phyloP scores from a whole-genome alignment of 176 grass and related monocot species.

The Calamus simplicifolius region DNA sequence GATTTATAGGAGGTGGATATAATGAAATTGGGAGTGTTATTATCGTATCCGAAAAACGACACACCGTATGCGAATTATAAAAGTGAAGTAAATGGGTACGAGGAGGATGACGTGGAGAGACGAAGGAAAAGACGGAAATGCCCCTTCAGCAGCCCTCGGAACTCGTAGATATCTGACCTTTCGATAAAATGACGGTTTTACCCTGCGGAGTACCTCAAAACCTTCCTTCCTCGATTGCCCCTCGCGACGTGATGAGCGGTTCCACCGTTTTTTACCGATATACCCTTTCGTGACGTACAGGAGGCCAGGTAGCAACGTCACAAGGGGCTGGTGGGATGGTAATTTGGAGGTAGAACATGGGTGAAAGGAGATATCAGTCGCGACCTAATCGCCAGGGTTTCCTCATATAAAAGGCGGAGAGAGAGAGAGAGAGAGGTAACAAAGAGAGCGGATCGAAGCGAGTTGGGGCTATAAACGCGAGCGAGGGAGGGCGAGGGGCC shows the following conservation, averaged over 20 bases:
- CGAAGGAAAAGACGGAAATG: slow-evolving; percentile 5
- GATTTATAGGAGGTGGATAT: neutral
- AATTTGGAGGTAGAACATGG: neutral
- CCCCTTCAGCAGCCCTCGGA: slow-evolving; percentile 3
- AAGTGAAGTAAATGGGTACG: slow-evolving; percentile 51
- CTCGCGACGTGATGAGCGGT: slow-evolving; percentile 2
- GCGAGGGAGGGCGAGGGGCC: neutral
- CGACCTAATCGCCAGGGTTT: slow-evolving; percentile 7
- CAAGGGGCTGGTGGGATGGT: neutral
- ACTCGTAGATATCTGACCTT: slow-evolving; percentile 15
- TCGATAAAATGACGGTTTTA: slow-evolving; percentile 29
- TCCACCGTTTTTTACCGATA: neutral
- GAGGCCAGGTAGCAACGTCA: too few species aligned
- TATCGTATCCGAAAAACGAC: too few species aligned
- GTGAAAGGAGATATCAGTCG: neutral
- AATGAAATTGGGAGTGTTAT: neutral
- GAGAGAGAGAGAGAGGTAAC: neutral
- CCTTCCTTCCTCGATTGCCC: slow-evolving; percentile 16
- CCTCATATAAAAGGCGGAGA: slow-evolving; percentile 12
- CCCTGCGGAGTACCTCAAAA: slow-evolving; percentile 26
- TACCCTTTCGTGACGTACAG: neutral
- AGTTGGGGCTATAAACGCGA: slow-evolving; percentile 6
- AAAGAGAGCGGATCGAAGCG: too few species aligned
- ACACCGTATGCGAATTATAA: neutral
- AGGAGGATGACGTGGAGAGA: slow-evolving; percentile 77